A percentile compares a stretch with the other conserved stretches of the same genome.
These are phyloP conservation scores for Tuber calosporum DNA, from an alignment of 495 filamentous ascomycete genomes.

Conservation along the genomic window DNA sequence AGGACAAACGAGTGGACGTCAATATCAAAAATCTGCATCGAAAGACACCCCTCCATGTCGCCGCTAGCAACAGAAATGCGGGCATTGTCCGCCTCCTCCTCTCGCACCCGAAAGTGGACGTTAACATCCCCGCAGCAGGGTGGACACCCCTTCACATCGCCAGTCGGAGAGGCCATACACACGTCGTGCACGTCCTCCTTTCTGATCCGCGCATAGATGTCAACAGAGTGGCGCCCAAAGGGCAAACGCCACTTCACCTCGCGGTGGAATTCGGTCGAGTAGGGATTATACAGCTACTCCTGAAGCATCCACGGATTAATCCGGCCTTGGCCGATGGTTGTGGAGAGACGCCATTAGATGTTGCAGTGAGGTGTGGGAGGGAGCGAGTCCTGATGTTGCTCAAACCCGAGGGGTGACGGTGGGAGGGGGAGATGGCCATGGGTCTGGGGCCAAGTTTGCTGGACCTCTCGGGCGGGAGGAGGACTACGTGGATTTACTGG, in stretches of 20 bases:
- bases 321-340: too few species aligned
- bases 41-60: constrained; percentile 25
- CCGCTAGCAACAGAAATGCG: constrained; percentile 13
- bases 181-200: background rate
- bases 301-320: too few species aligned
- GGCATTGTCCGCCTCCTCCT: constrained; percentile 21
- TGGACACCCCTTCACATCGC: background rate
- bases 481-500: too few species aligned
- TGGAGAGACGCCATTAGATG: too few species aligned
- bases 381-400: too few species aligned
- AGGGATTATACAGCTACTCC: too few species aligned
- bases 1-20: background rate
- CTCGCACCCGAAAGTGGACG: background rate
- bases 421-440: too few species aligned
- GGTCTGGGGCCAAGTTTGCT: too few species aligned
- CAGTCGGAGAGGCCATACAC: background rate
- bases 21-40: background rate
- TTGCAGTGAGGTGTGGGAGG: too few species aligned
- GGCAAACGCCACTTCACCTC: constrained; percentile 25
- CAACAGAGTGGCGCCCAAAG: background rate
- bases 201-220: background rate
- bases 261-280: background rate
- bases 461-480: background rate
- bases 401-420: too few species aligned
- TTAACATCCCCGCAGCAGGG: too few species aligned